These are phyloP conservation scores for Citrus medica DNA, from an alignment of 345 rosid genomes.

Conservation along the genomic window DNA sequence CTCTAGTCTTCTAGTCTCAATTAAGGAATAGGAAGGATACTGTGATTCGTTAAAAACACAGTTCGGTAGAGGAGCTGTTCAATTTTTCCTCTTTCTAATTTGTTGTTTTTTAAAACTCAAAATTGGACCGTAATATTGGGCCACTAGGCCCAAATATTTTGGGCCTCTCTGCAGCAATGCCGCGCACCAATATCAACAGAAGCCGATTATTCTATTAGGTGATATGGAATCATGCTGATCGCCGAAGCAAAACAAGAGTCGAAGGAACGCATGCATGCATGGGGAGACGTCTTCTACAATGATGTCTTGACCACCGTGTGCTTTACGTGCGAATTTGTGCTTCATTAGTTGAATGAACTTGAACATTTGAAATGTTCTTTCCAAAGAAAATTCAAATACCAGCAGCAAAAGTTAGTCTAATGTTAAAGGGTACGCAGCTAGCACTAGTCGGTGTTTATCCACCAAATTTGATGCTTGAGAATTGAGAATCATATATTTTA, in stretches of 20 bases:
- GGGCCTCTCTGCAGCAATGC: not conserved
- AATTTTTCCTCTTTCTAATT: not conserved
- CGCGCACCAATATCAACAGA: not conserved
- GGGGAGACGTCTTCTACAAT: not conserved
- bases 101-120: not conserved
- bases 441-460: not conserved
- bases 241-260: no score
- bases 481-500: no score
- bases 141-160: not conserved
- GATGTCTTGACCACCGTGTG: not conserved
- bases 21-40: no score
- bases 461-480: not conserved
- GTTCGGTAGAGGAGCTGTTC: not conserved
- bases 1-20: no score
- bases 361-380: no score
- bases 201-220: no score
- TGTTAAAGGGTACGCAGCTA: no score
- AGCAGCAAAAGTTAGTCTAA: no score
- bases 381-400: no score
- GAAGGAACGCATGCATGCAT: no score
- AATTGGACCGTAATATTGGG: not conserved
- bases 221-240: no score
- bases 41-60: not conserved
- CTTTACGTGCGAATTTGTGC: not conserved
- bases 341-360: not conserved